A percentile compares a stretch with the other conserved stretches of the same genome.
phyloP scores from a whole-genome alignment of 331 rosid genomes.

The Ulmus americana region DNA sequence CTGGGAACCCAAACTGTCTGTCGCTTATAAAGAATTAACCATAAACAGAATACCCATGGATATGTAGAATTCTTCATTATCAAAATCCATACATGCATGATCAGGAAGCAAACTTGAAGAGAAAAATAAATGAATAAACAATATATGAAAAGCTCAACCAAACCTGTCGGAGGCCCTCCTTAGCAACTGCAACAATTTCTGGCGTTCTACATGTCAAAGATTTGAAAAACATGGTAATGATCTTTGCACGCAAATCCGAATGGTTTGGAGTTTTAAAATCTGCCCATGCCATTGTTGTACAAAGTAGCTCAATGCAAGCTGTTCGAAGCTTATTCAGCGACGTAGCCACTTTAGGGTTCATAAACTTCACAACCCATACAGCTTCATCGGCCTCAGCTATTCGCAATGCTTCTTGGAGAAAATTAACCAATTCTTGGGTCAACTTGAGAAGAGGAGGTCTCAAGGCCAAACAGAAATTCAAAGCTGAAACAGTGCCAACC shows the following conservation, averaged over 20 bases:
- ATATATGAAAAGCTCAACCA: conserved; percentile 14
- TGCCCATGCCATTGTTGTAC: conserved; percentile 99
- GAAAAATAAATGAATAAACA: conserved; percentile 14
- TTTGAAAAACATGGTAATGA: conserved; percentile 94
- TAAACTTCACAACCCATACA: conserved; percentile 81
- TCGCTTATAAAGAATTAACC: too few relatives aligned
- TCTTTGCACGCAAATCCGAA: conserved; percentile 90
- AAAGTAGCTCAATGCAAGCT: conserved; percentile 91
- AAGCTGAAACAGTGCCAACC: conserved; percentile 97
- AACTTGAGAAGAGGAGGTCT: conserved; percentile 98
- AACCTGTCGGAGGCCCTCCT: conserved; percentile 98
- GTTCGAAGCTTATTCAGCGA: conserved; percentile 88
- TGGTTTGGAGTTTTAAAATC: conserved; percentile 89
- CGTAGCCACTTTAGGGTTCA: conserved; percentile 87
- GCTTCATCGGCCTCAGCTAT: conserved; percentile 97
- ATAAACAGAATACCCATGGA: too few relatives aligned
- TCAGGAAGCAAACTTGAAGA: not conserved
- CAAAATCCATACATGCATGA: too few relatives aligned
- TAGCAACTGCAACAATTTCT: conserved; percentile 97
- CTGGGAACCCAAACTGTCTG: not conserved
- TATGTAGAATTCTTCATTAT: too few relatives aligned
- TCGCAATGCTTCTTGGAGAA: conserved; percentile 95
- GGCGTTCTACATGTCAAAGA: conserved; percentile 92
- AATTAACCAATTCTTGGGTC: conserved; percentile 86
- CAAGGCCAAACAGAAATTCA: conserved; percentile 91